Evolutionary conservation across 2,329 filamentous ascomycete genomes (phyloP), one percentile per base, ranked within the genome.

Genomic region (Cadophora malorum): DNA sequence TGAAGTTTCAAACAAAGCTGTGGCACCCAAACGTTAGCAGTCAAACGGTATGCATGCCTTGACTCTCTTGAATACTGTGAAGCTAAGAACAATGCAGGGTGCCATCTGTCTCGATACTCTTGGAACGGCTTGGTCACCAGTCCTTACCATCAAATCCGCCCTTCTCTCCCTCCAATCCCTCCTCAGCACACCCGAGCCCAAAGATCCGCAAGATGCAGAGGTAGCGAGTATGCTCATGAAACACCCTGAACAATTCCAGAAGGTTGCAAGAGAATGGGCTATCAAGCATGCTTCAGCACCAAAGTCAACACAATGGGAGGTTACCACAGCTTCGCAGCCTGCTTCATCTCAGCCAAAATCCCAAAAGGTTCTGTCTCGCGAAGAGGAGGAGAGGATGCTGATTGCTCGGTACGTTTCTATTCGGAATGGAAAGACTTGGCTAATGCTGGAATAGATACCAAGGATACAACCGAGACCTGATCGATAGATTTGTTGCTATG

Each of bases 21-120:
- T 99, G 94, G 94, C 96, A 99, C 79, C 96, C 96, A 41, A 99
- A 99, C 78, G 88, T 99, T 81, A 96, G 92, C 84, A 95, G 91
- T 76, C 91, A 96, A 78, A 97, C 94, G 50, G 94, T 97, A 82
- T 77, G 90, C 84, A 21, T 58, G 45, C 16, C 12, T 49, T 28
- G 25, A 28, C 23, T 14, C 19, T n/a, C 14, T 52, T 8, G 33
- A 23, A 49, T 33, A 14, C 19, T 21, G 19, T 58, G 33, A 35
- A 71, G 38, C 76, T 81, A 69, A 79, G 68, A 65, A 3, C 12
- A 52, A 50, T 50, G 19, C 41, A 98, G 93, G 96, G 96, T 66
- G 95, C 94, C 31, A 99, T 99, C 79, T 99, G 96, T 77, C 89
- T 99, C 65, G 96, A 99, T 78, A 98, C 94, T 0, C 86, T 99